These are phyloP conservation scores for Globisporangium camurandrum DNA, from an alignment of 352 stramenopile species.

Conservation along the genomic window DNA sequence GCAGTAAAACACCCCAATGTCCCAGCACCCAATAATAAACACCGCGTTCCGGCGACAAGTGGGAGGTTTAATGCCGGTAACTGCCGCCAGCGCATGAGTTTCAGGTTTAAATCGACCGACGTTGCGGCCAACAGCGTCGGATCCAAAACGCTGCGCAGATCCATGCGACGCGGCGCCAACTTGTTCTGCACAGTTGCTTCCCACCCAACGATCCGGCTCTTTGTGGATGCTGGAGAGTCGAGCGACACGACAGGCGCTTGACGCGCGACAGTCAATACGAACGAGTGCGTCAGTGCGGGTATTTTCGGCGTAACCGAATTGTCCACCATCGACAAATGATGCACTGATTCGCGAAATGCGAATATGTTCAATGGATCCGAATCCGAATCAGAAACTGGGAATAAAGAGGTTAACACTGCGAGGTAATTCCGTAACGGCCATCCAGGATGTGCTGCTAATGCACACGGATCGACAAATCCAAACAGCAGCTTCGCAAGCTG, in stretches of 20 bases:
- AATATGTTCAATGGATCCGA: too few species aligned
- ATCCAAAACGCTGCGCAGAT: constrained; percentile 64
- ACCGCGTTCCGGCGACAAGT: constrained; percentile 86
- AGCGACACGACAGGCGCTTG: constrained; percentile 25
- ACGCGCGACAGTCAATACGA: constrained; percentile 50
- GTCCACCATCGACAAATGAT: constrained; percentile 22
- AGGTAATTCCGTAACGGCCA: constrained; percentile 89
- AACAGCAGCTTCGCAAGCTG: constrained; percentile 61
- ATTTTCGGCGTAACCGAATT: constrained; percentile 18
- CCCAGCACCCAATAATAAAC: constrained; percentile 91
- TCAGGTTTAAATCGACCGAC: constrained; percentile 97
- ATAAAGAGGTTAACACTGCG: constrained; percentile 38
- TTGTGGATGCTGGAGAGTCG: too few species aligned
- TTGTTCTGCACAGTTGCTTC: constrained; percentile 70
- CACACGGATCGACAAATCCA: constrained; percentile 85
- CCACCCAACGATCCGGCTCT: constrained; percentile 48
- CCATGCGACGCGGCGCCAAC: constrained; percentile 65
- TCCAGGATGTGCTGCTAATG: constrained; percentile 61
- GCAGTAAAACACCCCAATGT: constrained; percentile 98
- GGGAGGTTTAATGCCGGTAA: constrained; percentile 93
- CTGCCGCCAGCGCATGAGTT: constrained; percentile 98
- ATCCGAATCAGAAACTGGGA: too few species aligned
- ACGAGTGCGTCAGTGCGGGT: constrained; percentile 44
- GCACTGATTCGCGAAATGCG: constrained; percentile 68
- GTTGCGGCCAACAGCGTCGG: constrained; percentile 89